Percentiles rank a stretch among this genome's conserved stretches.
phyloP scores from a whole-genome alignment of 192 early-diverging fungal genomes.

The Polychytrium aggregatum region DNA sequence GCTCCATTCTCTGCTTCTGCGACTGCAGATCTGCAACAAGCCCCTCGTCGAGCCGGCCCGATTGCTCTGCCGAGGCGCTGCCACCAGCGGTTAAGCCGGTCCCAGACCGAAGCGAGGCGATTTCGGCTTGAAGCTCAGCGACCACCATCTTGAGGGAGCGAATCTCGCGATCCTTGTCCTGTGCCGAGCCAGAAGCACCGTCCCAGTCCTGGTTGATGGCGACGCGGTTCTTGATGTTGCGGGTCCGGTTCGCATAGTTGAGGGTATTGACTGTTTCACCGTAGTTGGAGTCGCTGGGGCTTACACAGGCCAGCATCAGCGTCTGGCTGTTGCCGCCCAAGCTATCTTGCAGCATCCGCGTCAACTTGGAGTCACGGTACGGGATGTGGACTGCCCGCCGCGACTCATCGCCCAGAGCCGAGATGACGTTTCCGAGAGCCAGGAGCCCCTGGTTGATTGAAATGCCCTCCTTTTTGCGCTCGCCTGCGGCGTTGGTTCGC shows the following conservation, averaged over 20 bases:
- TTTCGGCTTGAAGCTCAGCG: constrained; percentile 26
- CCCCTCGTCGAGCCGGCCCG: too few relatives aligned
- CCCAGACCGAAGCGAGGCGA: constrained; percentile 10
- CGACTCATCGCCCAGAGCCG: constrained; percentile 76
- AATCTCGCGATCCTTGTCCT: constrained; percentile 25
- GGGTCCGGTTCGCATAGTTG: constrained; percentile 88
- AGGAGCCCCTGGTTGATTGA: constrained; percentile 92
- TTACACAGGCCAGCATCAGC: constrained; percentile 91
- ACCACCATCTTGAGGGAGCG: constrained; percentile 22
- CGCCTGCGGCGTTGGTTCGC: constrained; percentile 83
- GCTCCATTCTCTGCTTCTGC: too few relatives aligned
- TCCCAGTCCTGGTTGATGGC: constrained; percentile 61
- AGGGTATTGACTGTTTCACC: constrained; percentile 91
- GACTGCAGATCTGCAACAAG: too few relatives aligned
- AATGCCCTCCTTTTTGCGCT: constrained; percentile 90
- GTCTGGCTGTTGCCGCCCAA: constrained; percentile 88
- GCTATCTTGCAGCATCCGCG: constrained; percentile 89
- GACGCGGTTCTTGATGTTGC: constrained; percentile 89
- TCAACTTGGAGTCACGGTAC: constrained; percentile 95
- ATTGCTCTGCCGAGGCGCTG: too few relatives aligned
- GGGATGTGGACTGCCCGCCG: constrained; percentile 62
- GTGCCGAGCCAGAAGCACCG: constrained; percentile 6
- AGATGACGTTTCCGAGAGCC: constrained; percentile 96
- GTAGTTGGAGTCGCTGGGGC: constrained; percentile 72
- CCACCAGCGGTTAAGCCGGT: not conserved